These are phyloP conservation scores for Puccinia brachypodii DNA, from an alignment of 1,284 basidiomycete species.

Conservation along the genomic window DNA sequence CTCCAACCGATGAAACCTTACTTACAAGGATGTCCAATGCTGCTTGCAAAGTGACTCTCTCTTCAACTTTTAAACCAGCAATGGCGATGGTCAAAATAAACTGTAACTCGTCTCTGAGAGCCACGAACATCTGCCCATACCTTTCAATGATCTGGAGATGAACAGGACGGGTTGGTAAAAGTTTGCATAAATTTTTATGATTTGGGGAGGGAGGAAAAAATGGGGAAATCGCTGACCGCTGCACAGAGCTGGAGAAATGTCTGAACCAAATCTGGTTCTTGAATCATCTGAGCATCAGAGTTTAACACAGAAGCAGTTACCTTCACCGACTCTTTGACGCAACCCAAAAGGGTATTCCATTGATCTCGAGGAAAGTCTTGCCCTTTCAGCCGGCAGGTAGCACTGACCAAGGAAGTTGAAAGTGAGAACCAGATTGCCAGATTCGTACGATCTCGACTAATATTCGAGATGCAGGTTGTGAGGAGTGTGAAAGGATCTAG, in stretches of 20 bases:
- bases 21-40: conserved; percentile 37
- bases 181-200: background rate
- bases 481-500: conserved; percentile 17
- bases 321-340: conserved; percentile 37
- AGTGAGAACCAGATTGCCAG: conserved; percentile 43
- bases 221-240: conserved; percentile 31
- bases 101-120: conserved; percentile 23
- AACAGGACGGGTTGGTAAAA: too few relatives aligned
- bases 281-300: conserved; percentile 51
- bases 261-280: conserved; percentile 54
- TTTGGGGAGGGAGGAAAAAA: background rate
- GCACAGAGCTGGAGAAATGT: conserved; percentile 52
- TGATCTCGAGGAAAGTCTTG: conserved; percentile 29
- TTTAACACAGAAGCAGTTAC: conserved; percentile 11
- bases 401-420: conserved; percentile 31
- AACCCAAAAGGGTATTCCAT: conserved; percentile 12
- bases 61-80: conserved; percentile 22
- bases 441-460: conserved; percentile 20
- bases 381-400: background rate
- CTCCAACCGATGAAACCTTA: background rate
- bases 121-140: conserved; percentile 24
- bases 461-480: conserved; percentile 26
- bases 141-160: conserved; percentile 26
- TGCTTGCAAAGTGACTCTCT: conserved; percentile 33
- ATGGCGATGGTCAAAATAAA: conserved; percentile 24